A percentile compares a stretch with the other conserved stretches of the same genome.
Evolutionary conservation across 2,329 filamentous ascomycete genomes (phyloP).

Genomic region (Xylaria sp.): DNA sequence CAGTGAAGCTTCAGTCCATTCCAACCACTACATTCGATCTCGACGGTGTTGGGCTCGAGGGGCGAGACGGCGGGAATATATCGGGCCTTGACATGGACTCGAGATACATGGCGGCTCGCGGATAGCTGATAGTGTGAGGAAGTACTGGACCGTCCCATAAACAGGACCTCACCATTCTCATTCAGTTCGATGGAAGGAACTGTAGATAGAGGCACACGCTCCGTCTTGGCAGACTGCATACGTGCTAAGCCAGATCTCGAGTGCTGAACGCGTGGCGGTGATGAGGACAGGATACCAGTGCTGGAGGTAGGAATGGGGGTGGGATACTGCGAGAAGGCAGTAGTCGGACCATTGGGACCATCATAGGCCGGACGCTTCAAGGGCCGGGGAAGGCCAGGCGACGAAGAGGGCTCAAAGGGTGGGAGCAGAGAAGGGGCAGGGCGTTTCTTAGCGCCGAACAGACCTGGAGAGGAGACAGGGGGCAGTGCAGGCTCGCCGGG

Average conservation of each 20-base stretch:
- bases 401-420: slow-evolving; percentile 76
- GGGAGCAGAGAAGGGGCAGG: slow-evolving; percentile 65
- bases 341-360: slow-evolving; percentile 36
- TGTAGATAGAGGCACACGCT: slow-evolving; percentile 75
- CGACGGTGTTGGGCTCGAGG: slow-evolving; percentile 69
- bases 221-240: slow-evolving; percentile 60
- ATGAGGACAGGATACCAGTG: slow-evolving; percentile 83
- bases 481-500: slow-evolving; percentile 36
- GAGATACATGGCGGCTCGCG: slow-evolving; percentile 84
- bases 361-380: slow-evolving; percentile 59
- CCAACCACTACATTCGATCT: slow-evolving; percentile 91
- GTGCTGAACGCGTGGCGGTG: slow-evolving; percentile 56
- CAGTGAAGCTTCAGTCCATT: slow-evolving; percentile 93
- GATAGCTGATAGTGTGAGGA: slow-evolving; percentile 95
- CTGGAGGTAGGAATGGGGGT: slow-evolving; percentile 92
- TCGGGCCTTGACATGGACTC: slow-evolving; percentile 83
- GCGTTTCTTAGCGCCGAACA: slow-evolving; percentile 57
- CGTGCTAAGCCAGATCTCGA: slow-evolving; percentile 51
- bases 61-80: slow-evolving; percentile 67
- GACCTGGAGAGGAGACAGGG: slow-evolving; percentile 23
- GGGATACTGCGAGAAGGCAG: slow-evolving; percentile 67
- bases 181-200: slow-evolving; percentile 79
- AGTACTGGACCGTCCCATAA: slow-evolving; percentile 90
- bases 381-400: slow-evolving; percentile 64
- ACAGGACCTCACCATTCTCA: slow-evolving; percentile 71